A percentile compares a stretch with the other conserved stretches of the same genome.
phyloP scores from a whole-genome alignment of 345 rosid genomes.

The Boechera stricta region DNA sequence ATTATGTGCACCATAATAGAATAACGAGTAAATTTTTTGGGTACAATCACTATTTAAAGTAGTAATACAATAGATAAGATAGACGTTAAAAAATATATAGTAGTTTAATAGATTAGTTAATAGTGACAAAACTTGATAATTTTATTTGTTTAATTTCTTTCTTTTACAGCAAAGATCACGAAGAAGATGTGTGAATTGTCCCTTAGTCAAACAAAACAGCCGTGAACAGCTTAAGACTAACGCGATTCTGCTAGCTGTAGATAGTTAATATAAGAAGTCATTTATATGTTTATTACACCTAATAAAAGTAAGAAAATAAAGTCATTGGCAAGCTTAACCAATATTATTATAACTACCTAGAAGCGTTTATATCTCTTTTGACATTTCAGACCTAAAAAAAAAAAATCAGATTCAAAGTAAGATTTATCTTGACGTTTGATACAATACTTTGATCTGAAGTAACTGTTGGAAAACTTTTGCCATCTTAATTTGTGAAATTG shows the following conservation, averaged over 20 bases:
- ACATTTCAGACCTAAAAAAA: neutral
- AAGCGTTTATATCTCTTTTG: neutral
- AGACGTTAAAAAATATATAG: conserved; percentile 13
- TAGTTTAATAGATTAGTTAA: conserved; percentile 37
- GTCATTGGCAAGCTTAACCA: neutral
- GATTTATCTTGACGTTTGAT: conserved; percentile 31
- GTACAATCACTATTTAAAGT: conserved; percentile 24
- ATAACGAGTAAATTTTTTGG: conserved; percentile 28
- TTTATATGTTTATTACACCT: conserved; percentile 6
- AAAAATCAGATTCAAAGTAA: conserved; percentile 8
- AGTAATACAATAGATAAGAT: neutral
- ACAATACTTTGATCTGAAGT: conserved; percentile 27
- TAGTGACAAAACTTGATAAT: conserved; percentile 37
- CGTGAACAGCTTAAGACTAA: conserved; percentile 37
- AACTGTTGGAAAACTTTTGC: neutral
- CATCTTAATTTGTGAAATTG: neutral
- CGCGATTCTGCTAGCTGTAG: conserved; percentile 40
- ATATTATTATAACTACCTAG: neutral
- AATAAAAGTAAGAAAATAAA: neutral
- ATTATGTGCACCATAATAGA: conserved; percentile 38
- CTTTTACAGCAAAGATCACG: conserved; percentile 46
- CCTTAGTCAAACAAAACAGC: conserved; percentile 48
- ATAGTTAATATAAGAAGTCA: neutral
- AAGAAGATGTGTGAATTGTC: conserved; percentile 27
- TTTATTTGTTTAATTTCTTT: conserved; percentile 2